A percentile compares a stretch with the other conserved stretches of the same genome.
Evolutionary conservation across 129 eudicot species (phyloP).

Genomic region (Arctium minus): DNA sequence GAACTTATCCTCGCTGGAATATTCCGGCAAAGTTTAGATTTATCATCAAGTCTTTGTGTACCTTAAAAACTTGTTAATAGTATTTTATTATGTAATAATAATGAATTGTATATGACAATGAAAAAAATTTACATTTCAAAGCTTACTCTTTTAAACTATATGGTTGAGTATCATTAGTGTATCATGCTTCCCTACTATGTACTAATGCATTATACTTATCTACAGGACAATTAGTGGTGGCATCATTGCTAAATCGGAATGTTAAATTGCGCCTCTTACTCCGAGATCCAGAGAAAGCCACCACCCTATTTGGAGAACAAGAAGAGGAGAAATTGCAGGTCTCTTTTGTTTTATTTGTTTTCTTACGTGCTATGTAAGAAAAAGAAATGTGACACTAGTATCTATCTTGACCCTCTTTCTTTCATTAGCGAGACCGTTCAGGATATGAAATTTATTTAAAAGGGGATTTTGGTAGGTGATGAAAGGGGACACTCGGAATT

Average conservation of each 20-base stretch:
- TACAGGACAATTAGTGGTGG: slow-evolving; percentile 87
- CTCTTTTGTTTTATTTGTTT: not conserved
- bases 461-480: slow-evolving; percentile 65
- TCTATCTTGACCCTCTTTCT: not conserved
- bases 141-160: not conserved
- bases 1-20: not conserved
- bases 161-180: not conserved
- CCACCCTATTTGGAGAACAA: slow-evolving; percentile 76
- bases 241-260: slow-evolving; percentile 69
- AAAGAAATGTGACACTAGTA: not conserved
- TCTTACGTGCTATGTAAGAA: not conserved
- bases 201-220: not conserved
- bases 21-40: not conserved
- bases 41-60: not conserved
- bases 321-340: slow-evolving; percentile 84
- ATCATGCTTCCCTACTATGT: not conserved
- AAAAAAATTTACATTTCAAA: not conserved
- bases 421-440: slow-evolving; percentile 16
- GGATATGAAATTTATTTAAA: slow-evolving; percentile 21
- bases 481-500: slow-evolving; percentile 81
- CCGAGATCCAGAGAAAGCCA: slow-evolving; percentile 87
- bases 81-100: not conserved
- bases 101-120: not conserved
- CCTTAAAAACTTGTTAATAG: not conserved
- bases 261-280: slow-evolving; percentile 65